Evolutionary conservation across 441 rosid species (phyloP).

Genomic region (Brassica balearica): DNA sequence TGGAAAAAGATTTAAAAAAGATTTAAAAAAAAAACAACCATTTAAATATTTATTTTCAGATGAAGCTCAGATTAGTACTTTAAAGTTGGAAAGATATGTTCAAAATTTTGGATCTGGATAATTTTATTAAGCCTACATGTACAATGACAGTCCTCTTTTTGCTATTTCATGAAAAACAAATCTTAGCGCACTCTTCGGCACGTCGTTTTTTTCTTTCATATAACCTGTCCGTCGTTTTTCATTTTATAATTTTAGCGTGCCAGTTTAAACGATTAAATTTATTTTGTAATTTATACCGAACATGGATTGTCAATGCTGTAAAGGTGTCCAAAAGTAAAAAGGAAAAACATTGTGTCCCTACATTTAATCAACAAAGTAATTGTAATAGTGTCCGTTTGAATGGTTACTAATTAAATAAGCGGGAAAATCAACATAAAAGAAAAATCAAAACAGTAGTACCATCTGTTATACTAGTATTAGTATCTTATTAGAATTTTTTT

Average conservation of each 20-base stretch:
- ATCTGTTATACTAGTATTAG: not conserved
- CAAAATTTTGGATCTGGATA: no score
- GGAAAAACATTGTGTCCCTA: constrained; percentile 2
- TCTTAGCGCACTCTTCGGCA: not conserved
- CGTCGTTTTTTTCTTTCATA: not conserved
- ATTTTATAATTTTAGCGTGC: not conserved
- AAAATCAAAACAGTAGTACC: not conserved
- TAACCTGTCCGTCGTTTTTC: constrained; percentile 5
- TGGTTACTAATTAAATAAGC: not conserved
- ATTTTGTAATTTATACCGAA: not conserved
- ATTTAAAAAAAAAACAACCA: no score
- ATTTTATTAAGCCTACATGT: not conserved
- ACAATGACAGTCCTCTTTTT: not conserved
- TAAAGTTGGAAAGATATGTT: no score
- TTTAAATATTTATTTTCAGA: no score
- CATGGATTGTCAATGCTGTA: not conserved
- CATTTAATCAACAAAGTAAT: constrained; percentile 4
- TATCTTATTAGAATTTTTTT: not conserved
- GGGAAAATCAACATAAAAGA: not conserved
- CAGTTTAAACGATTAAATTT: not conserved
- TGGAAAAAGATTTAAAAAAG: no score
- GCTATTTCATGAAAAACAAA: not conserved
- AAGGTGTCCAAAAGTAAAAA: not conserved
- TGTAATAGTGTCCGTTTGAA: constrained; percentile 1
- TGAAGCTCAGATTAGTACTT: no score